These are phyloP conservation scores for Termitomyces sp. DNA, from an alignment of 1,284 basidiomycete genomes.

Conservation along the genomic window DNA sequence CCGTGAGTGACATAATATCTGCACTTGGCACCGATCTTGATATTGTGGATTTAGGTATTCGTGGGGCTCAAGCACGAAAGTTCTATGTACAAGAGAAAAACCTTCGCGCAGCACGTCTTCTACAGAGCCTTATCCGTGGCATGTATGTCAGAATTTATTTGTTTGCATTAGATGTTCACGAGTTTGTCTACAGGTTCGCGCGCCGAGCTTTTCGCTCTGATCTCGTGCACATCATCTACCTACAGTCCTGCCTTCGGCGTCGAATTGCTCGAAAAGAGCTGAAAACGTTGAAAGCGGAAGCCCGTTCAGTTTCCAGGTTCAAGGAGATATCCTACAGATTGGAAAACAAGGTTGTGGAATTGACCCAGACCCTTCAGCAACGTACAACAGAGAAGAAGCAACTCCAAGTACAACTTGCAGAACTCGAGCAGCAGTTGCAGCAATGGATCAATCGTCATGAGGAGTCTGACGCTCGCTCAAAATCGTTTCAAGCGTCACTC, in stretches of 20 bases:
- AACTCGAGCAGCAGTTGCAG: conserved; percentile 82
- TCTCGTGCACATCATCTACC: conserved; percentile 71
- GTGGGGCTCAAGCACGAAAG: conserved; percentile 75
- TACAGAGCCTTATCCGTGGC: conserved; percentile 89
- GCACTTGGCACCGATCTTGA: neutral
- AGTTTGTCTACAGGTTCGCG: conserved; percentile 43
- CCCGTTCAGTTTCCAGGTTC: conserved; percentile 95
- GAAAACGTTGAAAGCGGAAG: conserved; percentile 80
- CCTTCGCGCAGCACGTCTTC: conserved; percentile 61
- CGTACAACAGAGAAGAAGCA: conserved; percentile 92
- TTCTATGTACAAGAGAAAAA: conserved; percentile 59
- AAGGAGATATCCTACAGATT: conserved; percentile 98
- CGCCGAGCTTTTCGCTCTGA: conserved; percentile 65
- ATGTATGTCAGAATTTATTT: conserved; percentile 50
- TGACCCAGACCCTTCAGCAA: conserved; percentile 93
- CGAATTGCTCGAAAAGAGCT: conserved; percentile 86
- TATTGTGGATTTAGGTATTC: conserved; percentile 50
- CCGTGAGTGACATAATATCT: conserved; percentile 50
- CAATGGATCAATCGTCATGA: conserved; percentile 87
- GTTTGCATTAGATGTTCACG: conserved; percentile 6
- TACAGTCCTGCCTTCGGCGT: conserved; percentile 92
- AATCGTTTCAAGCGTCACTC: conserved; percentile 70
- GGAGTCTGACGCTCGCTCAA: conserved; percentile 79
- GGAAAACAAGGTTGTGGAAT: conserved; percentile 99
- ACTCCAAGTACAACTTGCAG: conserved; percentile 67